Evolutionary conservation across 192 early-diverging fungal genomes (phyloP), one percentile per base, ranked within the genome.

Genomic region (Coemansia sp.): DNA sequence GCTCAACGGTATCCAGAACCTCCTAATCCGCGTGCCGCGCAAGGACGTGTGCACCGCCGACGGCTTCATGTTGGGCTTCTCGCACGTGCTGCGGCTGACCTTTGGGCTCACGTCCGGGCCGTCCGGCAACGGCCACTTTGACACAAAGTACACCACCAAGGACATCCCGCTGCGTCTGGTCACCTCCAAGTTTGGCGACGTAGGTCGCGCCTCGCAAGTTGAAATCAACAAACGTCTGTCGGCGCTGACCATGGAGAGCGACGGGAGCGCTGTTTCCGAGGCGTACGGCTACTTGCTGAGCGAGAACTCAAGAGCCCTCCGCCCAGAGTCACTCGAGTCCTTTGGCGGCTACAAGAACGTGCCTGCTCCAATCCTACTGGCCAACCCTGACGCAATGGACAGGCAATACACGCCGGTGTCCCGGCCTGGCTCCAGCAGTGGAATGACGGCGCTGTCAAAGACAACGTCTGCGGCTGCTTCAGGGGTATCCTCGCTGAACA

Each of bases 161-260:
- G 79, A 82, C 15, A 68, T 82, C 4, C 79, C 79, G 8, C 49
- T 82, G 59, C 79, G 79, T 2, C 58, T 82, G 45, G 79, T 82
- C 26, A 82, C 79, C 9, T 77, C 75, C 44, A 82, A 82, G 66
- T 82, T 82, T 66, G 79, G 79, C 51, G 75, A 82, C 48, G 75
- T 82, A 9, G 79, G 79, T 4, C 74, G 73, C 12, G 67, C 65
- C 64, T 82, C 79, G 60, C 79, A 82, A 68, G 79, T 63, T 18
- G 79, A 82, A 16, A 82, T 82, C 57, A 82, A 82, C 71, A 72
- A 69, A 45, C 63, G 79, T 18, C 46, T 82, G 24, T 82, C 79
- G 11, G 71, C 79, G 16, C 64, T 82, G 26, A 71, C 79, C 11
- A 72, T 74, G 38, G 79, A 82, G 30, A 72, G 71, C 62, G 79